Evolutionary conservation across 164 flowering plant species (phyloP).

Genomic region (Echeveria elegans): DNA sequence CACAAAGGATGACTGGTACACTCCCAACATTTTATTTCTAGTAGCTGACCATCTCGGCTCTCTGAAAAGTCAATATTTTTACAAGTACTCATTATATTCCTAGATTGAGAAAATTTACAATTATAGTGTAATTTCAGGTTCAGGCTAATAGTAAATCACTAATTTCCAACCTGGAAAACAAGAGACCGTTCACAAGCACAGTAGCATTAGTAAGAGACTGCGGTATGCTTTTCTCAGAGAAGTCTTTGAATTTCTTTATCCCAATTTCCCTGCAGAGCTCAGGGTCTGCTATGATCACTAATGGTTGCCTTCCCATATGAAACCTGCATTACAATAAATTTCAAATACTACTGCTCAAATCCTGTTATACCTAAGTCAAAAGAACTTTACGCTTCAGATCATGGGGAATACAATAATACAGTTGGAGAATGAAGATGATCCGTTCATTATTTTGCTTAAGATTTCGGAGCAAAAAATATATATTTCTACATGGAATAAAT

Average conservation of each 20-base stretch:
- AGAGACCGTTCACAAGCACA: constrained; percentile 42
- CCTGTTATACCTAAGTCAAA: too few species aligned
- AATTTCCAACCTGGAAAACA: constrained; percentile 71
- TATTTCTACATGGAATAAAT: too few species aligned
- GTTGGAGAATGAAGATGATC: too few species aligned
- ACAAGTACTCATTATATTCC: too few species aligned
- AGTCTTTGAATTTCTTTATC: constrained; percentile 76
- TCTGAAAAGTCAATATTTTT: too few species aligned
- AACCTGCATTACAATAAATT: constrained; percentile 36
- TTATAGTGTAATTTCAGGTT: background rate
- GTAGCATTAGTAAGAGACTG: constrained; percentile 79
- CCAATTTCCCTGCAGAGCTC: constrained; percentile 87
- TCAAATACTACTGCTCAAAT: background rate
- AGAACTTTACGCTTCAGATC: too few species aligned
- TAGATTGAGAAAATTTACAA: too few species aligned
- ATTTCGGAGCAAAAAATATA: too few species aligned
- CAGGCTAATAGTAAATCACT: background rate
- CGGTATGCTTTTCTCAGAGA: constrained; percentile 81
- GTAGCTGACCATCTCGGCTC: constrained; percentile 74
- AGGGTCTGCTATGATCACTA: constrained; percentile 76
- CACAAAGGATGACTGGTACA: constrained; percentile 81
- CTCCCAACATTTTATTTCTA: constrained; percentile 70
- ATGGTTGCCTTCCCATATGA: constrained; percentile 91
- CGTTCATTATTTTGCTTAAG: too few species aligned
- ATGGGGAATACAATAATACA: too few species aligned